These are phyloP conservation scores for Nicotiana noctiflora DNA, from an alignment of 257 asterid species.

Conservation along the genomic window DNA sequence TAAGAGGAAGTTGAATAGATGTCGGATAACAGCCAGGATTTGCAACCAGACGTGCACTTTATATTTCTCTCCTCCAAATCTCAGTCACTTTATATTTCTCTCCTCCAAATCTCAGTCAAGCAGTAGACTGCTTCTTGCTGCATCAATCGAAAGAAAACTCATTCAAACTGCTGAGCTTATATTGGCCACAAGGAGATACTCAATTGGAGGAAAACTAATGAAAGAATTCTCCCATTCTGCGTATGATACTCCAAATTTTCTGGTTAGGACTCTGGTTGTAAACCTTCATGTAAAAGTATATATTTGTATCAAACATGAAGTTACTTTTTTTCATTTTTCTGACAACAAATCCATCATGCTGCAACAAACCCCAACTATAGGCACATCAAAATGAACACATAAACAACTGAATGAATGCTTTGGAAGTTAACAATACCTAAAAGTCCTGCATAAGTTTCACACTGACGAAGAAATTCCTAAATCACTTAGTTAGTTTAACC, in stretches of 20 bases:
- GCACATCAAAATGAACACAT: too few relatives aligned
- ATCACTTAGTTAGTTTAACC: too few relatives aligned
- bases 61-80: constrained; percentile 55
- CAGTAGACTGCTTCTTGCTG: constrained; percentile 94
- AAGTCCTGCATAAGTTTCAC: too few relatives aligned
- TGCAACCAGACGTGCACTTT: constrained; percentile 75
- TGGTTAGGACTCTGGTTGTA: neutral
- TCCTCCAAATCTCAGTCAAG: constrained; percentile 72
- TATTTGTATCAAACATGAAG: neutral
- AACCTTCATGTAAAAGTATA: neutral
- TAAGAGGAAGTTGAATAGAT: constrained; percentile 81
- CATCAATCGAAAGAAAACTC: constrained; percentile 15
- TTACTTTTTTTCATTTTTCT: neutral
- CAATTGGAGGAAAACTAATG: neutral
- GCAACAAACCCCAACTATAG: too few relatives aligned
- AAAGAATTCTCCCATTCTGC: neutral
- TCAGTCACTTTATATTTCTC: constrained; percentile 70
- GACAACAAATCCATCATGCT: too few relatives aligned
- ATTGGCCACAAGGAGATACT: neutral
- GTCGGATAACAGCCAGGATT: constrained; percentile 99
- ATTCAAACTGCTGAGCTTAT: neutral
- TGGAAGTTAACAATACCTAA: too few relatives aligned
- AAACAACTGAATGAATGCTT: too few relatives aligned
- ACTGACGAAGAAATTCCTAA: too few relatives aligned
- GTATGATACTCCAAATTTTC: neutral